Conservation (phyloP, 2,329 filamentous ascomycete genomes). For the Colletotrichum simmondsii region DNA sequence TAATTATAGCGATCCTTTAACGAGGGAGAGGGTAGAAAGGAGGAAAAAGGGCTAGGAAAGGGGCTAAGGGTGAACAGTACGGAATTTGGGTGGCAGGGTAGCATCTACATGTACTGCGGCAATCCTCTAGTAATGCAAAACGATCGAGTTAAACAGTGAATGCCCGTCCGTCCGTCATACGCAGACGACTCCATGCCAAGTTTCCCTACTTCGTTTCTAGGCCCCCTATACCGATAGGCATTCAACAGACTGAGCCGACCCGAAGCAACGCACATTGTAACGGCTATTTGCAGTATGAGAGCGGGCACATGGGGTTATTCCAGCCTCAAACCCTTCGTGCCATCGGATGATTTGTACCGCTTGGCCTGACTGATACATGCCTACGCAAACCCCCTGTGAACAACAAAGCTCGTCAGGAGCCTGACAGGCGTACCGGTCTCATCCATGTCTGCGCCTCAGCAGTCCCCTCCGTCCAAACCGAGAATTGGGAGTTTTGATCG, state of each 20-base stretch:
- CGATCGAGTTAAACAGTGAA: too few species aligned
- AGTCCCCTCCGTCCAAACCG: not conserved
- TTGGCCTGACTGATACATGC: not conserved
- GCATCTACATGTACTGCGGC: too few species aligned
- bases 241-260: not conserved
- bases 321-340: not conserved
- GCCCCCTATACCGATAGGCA: not conserved
- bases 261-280: not conserved
- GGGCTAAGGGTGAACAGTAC: too few species aligned
- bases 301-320: not conserved
- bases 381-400: not conserved
- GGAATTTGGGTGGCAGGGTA: too few species aligned
- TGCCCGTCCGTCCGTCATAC: not conserved
- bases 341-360: not conserved
- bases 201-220: not conserved
- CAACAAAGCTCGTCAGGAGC: not conserved
- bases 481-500: slow-evolving; percentile 1
- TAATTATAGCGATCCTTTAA: too few species aligned
- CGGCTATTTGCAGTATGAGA: not conserved
- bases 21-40: too few species aligned
- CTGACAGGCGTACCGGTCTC: not conserved
- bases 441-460: not conserved
- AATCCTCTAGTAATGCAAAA: too few species aligned
- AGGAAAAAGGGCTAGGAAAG: too few species aligned
- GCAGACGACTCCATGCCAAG: not conserved